Conservation (phyloP, 108 stramenopile species). For the Nannochloropsis gaditana region DNA sequence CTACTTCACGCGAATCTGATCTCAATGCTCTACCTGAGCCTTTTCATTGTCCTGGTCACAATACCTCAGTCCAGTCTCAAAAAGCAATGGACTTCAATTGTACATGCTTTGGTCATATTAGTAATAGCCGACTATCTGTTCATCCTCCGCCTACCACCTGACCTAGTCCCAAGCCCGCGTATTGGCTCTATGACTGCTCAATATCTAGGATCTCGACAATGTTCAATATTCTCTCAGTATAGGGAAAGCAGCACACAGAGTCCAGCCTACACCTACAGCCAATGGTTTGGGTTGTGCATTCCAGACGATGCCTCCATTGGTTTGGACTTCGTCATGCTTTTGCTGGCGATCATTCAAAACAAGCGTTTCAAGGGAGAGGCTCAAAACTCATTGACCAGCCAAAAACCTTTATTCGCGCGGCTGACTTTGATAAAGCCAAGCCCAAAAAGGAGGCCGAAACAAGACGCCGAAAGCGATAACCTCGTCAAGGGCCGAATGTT, state of each 20-base stretch:
- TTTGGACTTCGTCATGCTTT: constrained; percentile 7
- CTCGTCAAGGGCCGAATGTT: not conserved
- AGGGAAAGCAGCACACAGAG: not conserved
- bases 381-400: not conserved
- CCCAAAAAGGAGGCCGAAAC: not conserved
- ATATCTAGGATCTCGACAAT: constrained; percentile 13
- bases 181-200: not conserved
- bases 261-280: not conserved
- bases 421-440: constrained; percentile 9
- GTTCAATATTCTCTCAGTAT: not conserved
- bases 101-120: not conserved
- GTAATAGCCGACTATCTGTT: not conserved
- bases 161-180: not conserved
- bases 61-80: not conserved
- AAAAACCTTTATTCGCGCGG: not conserved
- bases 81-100: not conserved
- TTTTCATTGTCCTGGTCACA: not conserved
- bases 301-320: not conserved
- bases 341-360: constrained; percentile 19
- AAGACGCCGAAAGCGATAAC: not conserved
- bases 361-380: not conserved
- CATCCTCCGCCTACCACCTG: constrained; percentile 19
- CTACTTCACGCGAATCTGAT: constrained; percentile 13
- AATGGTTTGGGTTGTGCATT: constrained; percentile 9
- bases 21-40: not conserved